phyloP scores from a whole-genome alignment of 305 asterid genomes.

The Fraxinus latifolia region DNA sequence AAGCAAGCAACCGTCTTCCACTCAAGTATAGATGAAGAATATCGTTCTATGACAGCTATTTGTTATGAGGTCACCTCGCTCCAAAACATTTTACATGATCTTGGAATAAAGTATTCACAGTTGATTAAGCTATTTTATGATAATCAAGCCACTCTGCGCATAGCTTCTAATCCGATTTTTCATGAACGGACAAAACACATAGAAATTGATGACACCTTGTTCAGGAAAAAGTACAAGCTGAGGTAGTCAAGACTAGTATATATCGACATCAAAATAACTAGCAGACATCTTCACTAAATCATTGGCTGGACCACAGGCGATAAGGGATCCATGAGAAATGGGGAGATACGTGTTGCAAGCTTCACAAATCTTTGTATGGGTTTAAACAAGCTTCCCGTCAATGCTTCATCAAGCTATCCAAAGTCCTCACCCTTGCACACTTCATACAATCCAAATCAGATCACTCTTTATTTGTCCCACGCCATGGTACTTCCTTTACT shows the following conservation, averaged over 20 bases:
- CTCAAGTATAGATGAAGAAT: not conserved
- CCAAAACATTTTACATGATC: not conserved
- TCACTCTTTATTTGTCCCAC: not conserved
- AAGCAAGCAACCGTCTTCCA: not conserved
- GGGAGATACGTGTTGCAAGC: too few relatives aligned
- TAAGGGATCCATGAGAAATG: too few relatives aligned
- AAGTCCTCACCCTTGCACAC: not conserved
- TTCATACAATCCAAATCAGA: not conserved
- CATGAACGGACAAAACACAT: not conserved
- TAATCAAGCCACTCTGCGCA: not conserved
- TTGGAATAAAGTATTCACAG: not conserved
- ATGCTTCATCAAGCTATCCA: not conserved
- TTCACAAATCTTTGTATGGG: too few relatives aligned
- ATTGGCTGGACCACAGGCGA: too few relatives aligned
- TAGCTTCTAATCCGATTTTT: not conserved
- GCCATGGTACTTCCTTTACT: not conserved
- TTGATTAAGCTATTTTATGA: not conserved
- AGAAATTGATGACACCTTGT: not conserved
- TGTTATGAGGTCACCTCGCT: not conserved
- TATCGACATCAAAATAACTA: too few relatives aligned
- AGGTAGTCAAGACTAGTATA: not conserved
- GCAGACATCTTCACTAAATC: too few relatives aligned
- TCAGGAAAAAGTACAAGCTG: not conserved
- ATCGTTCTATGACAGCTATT: not conserved
- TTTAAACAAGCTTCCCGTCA: too few relatives aligned